Base-by-base conservation (phyloP, 805 yeast species). In the Zygosaccharomyces bailii region DNA sequence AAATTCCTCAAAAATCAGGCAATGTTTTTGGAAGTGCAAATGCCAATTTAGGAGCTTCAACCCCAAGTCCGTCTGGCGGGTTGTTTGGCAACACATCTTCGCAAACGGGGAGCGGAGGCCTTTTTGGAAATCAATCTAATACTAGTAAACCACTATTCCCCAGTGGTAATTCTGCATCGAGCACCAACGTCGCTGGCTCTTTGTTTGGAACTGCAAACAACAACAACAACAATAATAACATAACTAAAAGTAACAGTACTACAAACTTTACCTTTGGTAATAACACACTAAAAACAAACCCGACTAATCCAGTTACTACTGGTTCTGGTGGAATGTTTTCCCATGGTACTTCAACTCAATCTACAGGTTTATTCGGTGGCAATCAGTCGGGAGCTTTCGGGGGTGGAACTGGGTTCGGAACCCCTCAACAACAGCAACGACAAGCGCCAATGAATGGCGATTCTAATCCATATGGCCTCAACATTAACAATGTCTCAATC, bases 61-160 rank as follows among this genome's bases (percentile, higher is more conserved):
- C 61, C 1, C 64, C 64, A 39, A 58, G 59, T 20, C 55, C 67
- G 11, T 54, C 65, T 16, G 57, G 62, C 2, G 65, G 67, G 3
- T 36, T 63, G 13, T 63, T 63, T 51, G 64, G 56, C 8, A 57
- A 48, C 44, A 54, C 36, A 19, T 44, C 24, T 7, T 18, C 29
- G 14, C 35, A 21, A 23, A 8, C 37, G 24, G 44, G 38, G n/a
- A 34, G 32, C 8, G 46, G 46, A 16, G 49, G 45, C 1, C 21
- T 50, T 23, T 43, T 44, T 30, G 48, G 51, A 5, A 46, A 34
- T 23, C 34, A 35, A 20, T 37, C 45, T 23, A 27, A 27, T 21
- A 13, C 42, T 19, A 18, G 14, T 42, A 37, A 37, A 17, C 40
- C 40, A n/a, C 30, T 23, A 23, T 35, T 35, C 19, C n/a, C 30